Percentiles rank a stretch among this genome's conserved stretches.
phyloP scores from a whole-genome alignment of 805 yeast species.

The Blastobotrys terrestris region DNA sequence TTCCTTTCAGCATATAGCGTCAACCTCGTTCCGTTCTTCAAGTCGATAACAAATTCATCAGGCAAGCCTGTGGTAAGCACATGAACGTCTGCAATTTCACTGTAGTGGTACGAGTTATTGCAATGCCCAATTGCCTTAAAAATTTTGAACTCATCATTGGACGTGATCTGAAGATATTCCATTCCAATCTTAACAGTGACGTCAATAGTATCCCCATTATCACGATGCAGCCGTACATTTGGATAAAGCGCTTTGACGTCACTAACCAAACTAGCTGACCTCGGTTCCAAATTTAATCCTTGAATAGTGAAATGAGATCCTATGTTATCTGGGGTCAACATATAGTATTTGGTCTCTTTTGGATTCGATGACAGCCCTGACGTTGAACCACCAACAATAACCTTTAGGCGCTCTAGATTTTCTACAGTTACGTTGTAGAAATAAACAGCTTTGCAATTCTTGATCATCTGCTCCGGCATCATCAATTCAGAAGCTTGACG shows the following conservation, averaged over 20 bases:
- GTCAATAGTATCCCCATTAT: constrained; percentile 43
- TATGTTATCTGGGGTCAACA: constrained; percentile 44
- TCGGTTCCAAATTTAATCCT: constrained; percentile 40
- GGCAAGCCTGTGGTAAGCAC: constrained; percentile 18
- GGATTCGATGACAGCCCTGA: constrained; percentile 21
- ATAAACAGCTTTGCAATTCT: constrained; percentile 49
- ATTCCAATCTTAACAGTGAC: constrained; percentile 65
- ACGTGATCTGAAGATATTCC: constrained; percentile 50
- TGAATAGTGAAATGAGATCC: constrained; percentile 33
- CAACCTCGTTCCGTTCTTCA: constrained; percentile 6
- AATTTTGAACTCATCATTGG: constrained; percentile 14
- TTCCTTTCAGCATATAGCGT: constrained; percentile 10
- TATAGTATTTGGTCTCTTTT: constrained; percentile 31
- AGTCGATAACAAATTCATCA: constrained; percentile 34
- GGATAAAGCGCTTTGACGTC: constrained; percentile 15
- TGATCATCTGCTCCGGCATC: constrained; percentile 46
- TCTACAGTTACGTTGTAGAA: constrained; percentile 38
- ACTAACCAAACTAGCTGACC: constrained; percentile 35
- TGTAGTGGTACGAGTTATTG: constrained; percentile 37
- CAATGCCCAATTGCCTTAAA: constrained; percentile 16
- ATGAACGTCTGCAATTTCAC: constrained; percentile 36
- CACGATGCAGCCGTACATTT: constrained; percentile 6
- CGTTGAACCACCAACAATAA: constrained; percentile 19
- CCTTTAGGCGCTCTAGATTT: constrained; percentile 25
- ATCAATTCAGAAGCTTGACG: constrained; percentile 36